A percentile compares a stretch with the other conserved stretches of the same genome.
These are phyloP conservation scores for Zymoseptoria brevis DNA, from an alignment of 2,329 filamentous ascomycete genomes.

Conservation along the genomic window DNA sequence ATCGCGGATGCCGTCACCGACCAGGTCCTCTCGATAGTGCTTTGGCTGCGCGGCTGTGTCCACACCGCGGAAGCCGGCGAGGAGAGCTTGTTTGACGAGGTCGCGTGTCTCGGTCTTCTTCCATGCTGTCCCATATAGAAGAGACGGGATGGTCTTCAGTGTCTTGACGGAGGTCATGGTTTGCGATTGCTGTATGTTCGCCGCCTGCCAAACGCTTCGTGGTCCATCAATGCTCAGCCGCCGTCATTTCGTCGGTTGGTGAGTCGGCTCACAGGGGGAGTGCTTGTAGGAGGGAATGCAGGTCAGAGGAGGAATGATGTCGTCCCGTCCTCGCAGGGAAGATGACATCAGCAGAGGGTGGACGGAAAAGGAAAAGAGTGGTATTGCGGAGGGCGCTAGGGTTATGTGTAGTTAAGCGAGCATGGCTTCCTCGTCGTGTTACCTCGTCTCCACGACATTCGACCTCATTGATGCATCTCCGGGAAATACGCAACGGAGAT, in stretches of 20 bases:
- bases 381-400: neutral
- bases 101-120: conserved; percentile 61
- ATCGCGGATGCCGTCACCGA: conserved; percentile 57
- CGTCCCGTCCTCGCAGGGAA: neutral
- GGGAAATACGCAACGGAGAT: neutral
- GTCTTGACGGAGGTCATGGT: conserved; percentile 10
- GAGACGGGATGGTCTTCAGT: conserved; percentile 29
- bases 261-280: neutral
- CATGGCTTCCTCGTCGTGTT: neutral
- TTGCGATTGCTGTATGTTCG: neutral
- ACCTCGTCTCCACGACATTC: neutral
- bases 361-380: neutral
- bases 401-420: neutral
- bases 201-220: neutral
- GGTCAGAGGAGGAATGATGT: neutral
- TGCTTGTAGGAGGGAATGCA: neutral
- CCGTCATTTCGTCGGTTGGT: neutral
- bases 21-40: conserved; percentile 67
- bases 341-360: neutral
- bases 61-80: conserved; percentile 61
- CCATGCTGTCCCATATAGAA: conserved; percentile 80
- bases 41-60: conserved; percentile 73
- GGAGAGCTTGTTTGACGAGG: conserved; percentile 61
- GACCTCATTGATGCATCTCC: neutral
- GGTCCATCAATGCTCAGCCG: neutral